A percentile compares a stretch with the other conserved stretches of the same genome.
phyloP scores from a whole-genome alignment of 345 rosid genomes.

The Eucalyptus marginata region DNA sequence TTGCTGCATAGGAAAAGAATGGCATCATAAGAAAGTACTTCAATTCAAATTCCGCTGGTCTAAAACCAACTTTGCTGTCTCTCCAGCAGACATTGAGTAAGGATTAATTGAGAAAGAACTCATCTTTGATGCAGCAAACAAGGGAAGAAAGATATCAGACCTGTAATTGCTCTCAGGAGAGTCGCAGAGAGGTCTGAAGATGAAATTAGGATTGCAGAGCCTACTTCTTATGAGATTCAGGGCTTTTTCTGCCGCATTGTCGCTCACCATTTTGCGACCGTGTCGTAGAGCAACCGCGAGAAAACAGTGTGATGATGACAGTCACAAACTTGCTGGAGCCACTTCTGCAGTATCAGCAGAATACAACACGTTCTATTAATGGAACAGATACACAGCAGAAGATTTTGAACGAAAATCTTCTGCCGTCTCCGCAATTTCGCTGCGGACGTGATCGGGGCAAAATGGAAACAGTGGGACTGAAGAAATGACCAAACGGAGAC shows the following conservation, averaged over 20 bases:
- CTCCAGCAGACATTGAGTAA: background rate
- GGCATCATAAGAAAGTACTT: no score
- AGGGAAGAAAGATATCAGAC: constrained; percentile 13
- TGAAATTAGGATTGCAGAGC: constrained; percentile 51
- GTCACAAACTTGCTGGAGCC: background rate
- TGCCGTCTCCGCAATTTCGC: background rate
- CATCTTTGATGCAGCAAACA: background rate
- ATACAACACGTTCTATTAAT: background rate
- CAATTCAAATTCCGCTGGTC: background rate
- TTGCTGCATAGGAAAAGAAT: constrained; percentile 31
- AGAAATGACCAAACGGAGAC: background rate
- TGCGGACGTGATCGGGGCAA: background rate
- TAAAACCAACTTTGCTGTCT: background rate
- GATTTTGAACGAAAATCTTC: background rate
- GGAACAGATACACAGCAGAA: background rate
- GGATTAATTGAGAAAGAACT: background rate
- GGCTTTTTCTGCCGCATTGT: constrained; percentile 25
- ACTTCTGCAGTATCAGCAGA: background rate
- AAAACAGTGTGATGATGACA: background rate
- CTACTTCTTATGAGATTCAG: constrained; percentile 49
- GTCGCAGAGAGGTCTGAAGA: constrained; percentile 46
- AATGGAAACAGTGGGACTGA: background rate
- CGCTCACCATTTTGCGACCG: constrained; percentile 14
- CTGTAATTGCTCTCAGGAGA: constrained; percentile 77
- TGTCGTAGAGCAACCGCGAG: background rate